Base-by-base conservation (phyloP, 2,329 filamentous ascomycete species). In the Sphaerostilbella broomeana region DNA sequence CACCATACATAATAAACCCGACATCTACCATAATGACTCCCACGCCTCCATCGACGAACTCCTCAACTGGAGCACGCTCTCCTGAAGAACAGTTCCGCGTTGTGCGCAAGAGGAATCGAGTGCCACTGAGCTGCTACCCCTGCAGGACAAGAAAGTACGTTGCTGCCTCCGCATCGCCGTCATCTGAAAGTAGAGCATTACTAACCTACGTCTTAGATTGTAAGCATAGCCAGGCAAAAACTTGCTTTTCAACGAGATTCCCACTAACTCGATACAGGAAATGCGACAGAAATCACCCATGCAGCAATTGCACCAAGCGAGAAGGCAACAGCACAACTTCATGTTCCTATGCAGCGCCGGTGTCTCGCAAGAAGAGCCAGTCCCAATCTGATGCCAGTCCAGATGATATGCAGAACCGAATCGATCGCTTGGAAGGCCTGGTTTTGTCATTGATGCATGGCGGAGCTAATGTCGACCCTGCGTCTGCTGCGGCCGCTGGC, bases 321-420 rank as follows among this genome's bases (percentile, higher is more conserved):
- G 86, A 94, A 63, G 82, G 90, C 53, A 81, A 80, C 49, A 86
- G 89, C 61, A 81, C 83, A 11, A 66, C 74, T 40, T 84, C 86
- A 42, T 97, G 90, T 67, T 84, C 83, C 49, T 97, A 95, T 68
- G 88, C 87, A 32, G 73, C 79, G 36, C 81, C 79, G 25, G 63
- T 70, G 21, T 69, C 68, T 37, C 77, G 86, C 51, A 92, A 86
- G 64, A 94, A 86, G 72, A 80, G 69, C 55, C 76, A 81, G 61
- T 75, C 65, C 65, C 77, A 64, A 71, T 73, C 60, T 44, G 63
- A 72, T 52, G 65, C 72, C 39, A 79, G 63, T 51, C 87, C 90
- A 35, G 89, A 95, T 72, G 90, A 95, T 63, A 95, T 97, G 90
- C 90, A 97, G 68, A 94, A 94, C 58, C 84, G 92, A 60, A 97